A percentile compares a stretch with the other conserved stretches of the same genome.
phyloP scores from a whole-genome alignment of 1,284 basidiomycete genomes.

The Xerocomus amazonicus region DNA sequence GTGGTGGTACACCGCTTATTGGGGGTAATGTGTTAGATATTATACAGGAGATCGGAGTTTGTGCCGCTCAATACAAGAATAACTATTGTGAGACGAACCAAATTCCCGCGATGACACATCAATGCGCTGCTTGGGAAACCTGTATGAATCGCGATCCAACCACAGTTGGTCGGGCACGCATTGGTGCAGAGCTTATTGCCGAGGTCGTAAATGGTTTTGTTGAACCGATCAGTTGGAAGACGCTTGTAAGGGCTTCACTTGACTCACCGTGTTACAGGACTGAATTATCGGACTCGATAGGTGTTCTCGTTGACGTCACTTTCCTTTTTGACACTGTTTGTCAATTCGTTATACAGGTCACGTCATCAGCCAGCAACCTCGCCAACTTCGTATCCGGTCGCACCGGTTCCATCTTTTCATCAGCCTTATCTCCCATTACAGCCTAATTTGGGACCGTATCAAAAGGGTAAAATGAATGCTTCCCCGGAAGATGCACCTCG shows the following conservation, averaged over 20 bases:
- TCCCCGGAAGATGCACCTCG: slow-evolving; percentile 50
- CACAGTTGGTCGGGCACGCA: slow-evolving; percentile 82
- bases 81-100: slow-evolving; percentile 79
- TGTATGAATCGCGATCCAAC: slow-evolving; percentile 95
- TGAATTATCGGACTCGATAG: slow-evolving; percentile 40
- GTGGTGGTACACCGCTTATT: slow-evolving; percentile 18
- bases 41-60: slow-evolving; percentile 85
- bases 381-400: slow-evolving; percentile 42
- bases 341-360: slow-evolving; percentile 78
- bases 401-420: slow-evolving; percentile 43
- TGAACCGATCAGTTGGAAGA: slow-evolving; percentile 96
- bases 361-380: slow-evolving; percentile 45
- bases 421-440: slow-evolving; percentile 48
- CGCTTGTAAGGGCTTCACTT: slow-evolving; percentile 58
- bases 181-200: slow-evolving; percentile 92
- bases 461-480: slow-evolving; percentile 34
- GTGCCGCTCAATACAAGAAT: slow-evolving; percentile 72
- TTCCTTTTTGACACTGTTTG: slow-evolving; percentile 76
- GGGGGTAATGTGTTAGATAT: slow-evolving; percentile 55
- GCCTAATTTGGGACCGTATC: slow-evolving; percentile 45
- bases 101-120: slow-evolving; percentile 80
- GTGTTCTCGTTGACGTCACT: slow-evolving; percentile 77
- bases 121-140: slow-evolving; percentile 88
- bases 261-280: slow-evolving; percentile 11
- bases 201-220: slow-evolving; percentile 97